phyloP scores from a whole-genome alignment of 1,284 basidiomycete species.

The Boletellus deceptivus region DNA sequence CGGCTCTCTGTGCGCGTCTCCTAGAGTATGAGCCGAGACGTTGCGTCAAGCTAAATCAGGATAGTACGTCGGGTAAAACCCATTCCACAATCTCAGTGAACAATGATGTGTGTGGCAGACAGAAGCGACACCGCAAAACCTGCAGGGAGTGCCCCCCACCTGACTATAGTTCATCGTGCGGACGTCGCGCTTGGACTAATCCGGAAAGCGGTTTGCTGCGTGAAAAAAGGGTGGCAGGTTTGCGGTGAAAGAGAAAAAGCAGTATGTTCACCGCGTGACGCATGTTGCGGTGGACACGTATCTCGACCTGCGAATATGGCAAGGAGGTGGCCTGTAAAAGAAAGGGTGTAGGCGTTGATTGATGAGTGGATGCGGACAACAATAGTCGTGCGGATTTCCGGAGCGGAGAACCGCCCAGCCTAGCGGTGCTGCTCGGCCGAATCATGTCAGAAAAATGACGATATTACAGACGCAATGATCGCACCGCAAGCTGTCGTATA shows the following conservation, averaged over 20 bases:
- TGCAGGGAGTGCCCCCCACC: not conserved
- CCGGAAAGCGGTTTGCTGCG: not conserved
- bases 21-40: conserved; percentile 4
- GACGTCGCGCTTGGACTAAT: not conserved
- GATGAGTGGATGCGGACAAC: conserved; percentile 2
- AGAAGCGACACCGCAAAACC: not conserved
- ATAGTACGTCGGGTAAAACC: not conserved
- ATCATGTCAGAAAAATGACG: conserved; percentile 11
- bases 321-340: conserved; percentile 1
- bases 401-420: not conserved
- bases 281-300: conserved; percentile 4
- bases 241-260: conserved; percentile 1
- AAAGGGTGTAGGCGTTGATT: conserved; percentile 1
- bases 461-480: conserved; percentile 15
- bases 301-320: conserved; percentile 1
- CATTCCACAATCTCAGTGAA: conserved; percentile 1
- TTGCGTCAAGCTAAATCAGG: conserved; percentile 4
- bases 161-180: not conserved
- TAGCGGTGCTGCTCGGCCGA: not conserved
- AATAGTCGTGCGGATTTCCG: conserved; percentile 1
- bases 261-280: conserved; percentile 7
- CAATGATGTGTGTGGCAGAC: conserved; percentile 1
- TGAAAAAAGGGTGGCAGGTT: conserved; percentile 2
- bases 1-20: conserved; percentile 14
- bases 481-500: conserved; percentile 19